Conservation (phyloP, 2,329 filamentous ascomycete genomes). For the Ascochyta lentis region DNA sequence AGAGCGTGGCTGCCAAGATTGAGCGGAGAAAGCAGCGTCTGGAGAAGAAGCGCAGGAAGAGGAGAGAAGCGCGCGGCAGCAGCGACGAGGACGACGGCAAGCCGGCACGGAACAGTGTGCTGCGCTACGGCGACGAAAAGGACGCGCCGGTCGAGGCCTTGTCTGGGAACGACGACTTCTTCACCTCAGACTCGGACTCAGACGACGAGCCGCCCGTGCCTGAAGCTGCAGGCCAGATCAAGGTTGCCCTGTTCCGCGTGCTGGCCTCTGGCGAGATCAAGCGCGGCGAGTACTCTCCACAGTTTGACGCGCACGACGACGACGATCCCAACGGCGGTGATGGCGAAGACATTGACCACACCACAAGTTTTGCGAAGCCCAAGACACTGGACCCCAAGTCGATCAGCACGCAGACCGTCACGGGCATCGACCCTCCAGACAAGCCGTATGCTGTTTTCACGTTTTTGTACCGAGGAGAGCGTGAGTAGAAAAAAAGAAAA, state of each 20-base stretch:
- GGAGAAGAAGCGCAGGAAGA: constrained; percentile 85
- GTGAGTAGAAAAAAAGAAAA: constrained; percentile 63
- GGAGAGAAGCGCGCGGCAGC: constrained; percentile 62
- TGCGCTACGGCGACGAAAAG: constrained; percentile 82
- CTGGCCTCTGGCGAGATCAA: constrained; percentile 96
- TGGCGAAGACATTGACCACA: constrained; percentile 90
- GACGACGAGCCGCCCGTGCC: constrained; percentile 86
- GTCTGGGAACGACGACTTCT: constrained; percentile 71
- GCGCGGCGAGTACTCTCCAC: constrained; percentile 95
- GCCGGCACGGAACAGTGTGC: constrained; percentile 60
- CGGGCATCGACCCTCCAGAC: constrained; percentile 93
- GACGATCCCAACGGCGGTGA: constrained; percentile 72
- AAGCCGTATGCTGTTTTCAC: constrained; percentile 97
- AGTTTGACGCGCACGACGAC: constrained; percentile 96
- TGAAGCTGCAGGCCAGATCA: constrained; percentile 96
- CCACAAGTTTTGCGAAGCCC: constrained; percentile 95
- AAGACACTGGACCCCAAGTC: constrained; percentile 96
- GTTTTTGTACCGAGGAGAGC: constrained; percentile 95
- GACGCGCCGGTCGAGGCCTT: constrained; percentile 75
- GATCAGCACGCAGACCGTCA: constrained; percentile 99
- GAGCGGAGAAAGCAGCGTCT: constrained; percentile 69
- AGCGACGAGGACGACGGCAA: constrained; percentile 56
- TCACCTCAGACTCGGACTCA: constrained; percentile 70
- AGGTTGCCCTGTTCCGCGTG: constrained; percentile 94
- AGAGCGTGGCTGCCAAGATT: constrained; percentile 81